Evolutionary conservation across 371 early-diverging fungal species (phyloP).

Genomic region (Actinomucor elegans): DNA sequence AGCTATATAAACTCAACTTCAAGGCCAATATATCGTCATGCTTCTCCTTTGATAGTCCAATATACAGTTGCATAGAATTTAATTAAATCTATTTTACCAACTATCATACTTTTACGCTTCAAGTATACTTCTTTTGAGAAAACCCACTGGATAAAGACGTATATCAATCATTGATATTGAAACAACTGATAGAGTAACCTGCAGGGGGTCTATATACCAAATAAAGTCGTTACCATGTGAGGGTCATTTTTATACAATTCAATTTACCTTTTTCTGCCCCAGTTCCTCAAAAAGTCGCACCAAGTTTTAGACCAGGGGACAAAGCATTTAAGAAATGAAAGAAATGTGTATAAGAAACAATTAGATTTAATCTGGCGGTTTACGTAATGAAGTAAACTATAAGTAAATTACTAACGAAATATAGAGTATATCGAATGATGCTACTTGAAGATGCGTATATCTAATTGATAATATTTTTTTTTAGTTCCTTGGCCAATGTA

Average conservation of each 20-base stretch:
- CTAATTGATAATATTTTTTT: neutral
- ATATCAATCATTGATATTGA: too few species aligned
- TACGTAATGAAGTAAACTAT: neutral
- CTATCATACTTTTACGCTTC: too few species aligned
- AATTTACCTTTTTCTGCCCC: slow-evolving; percentile 1
- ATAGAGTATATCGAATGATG: neutral
- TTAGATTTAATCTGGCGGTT: neutral
- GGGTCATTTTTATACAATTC: neutral
- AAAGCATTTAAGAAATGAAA: neutral
- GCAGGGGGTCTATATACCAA: neutral
- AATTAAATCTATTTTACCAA: neutral
- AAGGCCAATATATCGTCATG: too few species aligned
- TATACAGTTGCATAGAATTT: too few species aligned
- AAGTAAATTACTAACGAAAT: neutral
- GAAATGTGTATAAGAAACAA: neutral
- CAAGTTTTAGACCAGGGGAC: neutral
- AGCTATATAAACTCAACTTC: too few species aligned
- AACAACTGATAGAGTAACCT: too few species aligned
- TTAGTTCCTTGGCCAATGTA: too few species aligned
- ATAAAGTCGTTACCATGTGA: neutral
- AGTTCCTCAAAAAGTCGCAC: neutral
- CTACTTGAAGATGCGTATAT: neutral
- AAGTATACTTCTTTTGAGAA: too few species aligned
- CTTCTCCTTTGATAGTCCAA: too few species aligned
- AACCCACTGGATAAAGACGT: too few species aligned